These are phyloP conservation scores for Populus davidiana DNA, from an alignment of 345 rosid species.

Conservation along the genomic window DNA sequence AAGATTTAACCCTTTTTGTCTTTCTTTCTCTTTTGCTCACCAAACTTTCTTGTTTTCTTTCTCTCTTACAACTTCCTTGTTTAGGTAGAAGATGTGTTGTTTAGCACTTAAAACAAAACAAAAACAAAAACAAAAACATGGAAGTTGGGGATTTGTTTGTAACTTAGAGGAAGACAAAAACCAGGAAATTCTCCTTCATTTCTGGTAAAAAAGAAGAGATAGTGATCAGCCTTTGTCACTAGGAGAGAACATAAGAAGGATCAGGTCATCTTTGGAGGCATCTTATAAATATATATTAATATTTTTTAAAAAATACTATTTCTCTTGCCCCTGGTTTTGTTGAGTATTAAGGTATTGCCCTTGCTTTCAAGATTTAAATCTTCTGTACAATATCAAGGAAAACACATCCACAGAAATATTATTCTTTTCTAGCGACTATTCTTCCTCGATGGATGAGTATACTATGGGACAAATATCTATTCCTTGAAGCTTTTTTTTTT, in stretches of 20 bases:
- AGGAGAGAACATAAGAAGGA: neutral
- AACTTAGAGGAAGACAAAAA: conserved; percentile 33
- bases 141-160: conserved; percentile 22
- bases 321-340: conserved; percentile 12
- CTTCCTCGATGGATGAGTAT: too few species aligned
- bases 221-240: conserved; percentile 6
- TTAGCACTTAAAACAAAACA: neutral
- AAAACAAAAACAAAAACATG: neutral
- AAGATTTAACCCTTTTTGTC: conserved; percentile 12
- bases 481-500: too few species aligned
- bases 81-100: conserved; percentile 1
- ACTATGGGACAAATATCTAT: too few species aligned
- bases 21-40: conserved; percentile 19
- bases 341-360: conserved; percentile 15
- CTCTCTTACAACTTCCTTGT: conserved; percentile 6
- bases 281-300: conserved; percentile 3
- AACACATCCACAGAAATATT: neutral
- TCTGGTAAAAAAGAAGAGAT: conserved; percentile 11
- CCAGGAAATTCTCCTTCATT: conserved; percentile 40
- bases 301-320: neutral
- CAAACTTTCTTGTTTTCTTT: conserved; percentile 24
- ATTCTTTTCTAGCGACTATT: neutral
- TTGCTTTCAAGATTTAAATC: neutral
- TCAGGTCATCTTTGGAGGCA: conserved; percentile 21
- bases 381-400: neutral